These are phyloP conservation scores for Alnus glutinosa DNA, from an alignment of 306 rosid species.

Conservation along the genomic window DNA sequence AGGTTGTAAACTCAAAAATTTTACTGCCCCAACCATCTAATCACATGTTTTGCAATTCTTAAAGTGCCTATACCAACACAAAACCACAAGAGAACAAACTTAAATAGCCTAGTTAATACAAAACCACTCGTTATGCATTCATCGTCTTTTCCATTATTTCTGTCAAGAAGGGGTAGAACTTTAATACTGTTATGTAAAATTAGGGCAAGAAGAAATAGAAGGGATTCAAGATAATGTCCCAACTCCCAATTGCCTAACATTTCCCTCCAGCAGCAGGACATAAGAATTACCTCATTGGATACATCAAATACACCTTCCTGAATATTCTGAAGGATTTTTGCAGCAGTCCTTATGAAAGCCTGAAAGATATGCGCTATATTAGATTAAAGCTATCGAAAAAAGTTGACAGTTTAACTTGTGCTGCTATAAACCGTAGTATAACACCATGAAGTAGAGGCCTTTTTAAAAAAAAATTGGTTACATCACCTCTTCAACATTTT, in stretches of 20 bases:
- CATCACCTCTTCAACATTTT: slow-evolving; percentile 91
- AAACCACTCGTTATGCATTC: not conserved
- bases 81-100: not conserved
- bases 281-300: slow-evolving; percentile 77
- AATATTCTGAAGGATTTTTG: slow-evolving; percentile 86
- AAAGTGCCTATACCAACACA: not conserved
- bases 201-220: not conserved
- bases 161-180: not conserved
- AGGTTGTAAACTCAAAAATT: not conserved
- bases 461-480: not conserved
- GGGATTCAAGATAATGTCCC: slow-evolving; percentile 2
- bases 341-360: slow-evolving; percentile 93
- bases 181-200: not conserved
- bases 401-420: not conserved
- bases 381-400: not conserved
- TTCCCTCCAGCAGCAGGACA: slow-evolving; percentile 16
- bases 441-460: not conserved
- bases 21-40: not conserved
- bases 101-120: not conserved
- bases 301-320: slow-evolving; percentile 91
- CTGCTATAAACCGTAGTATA: not conserved
- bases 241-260: not conserved
- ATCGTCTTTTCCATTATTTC: not conserved
- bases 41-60: not conserved
- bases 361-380: slow-evolving; percentile 30